These are phyloP conservation scores for Aspergillus fumigatiaffinis DNA, from an alignment of 2,329 filamentous ascomycete genomes.

Conservation along the genomic window DNA sequence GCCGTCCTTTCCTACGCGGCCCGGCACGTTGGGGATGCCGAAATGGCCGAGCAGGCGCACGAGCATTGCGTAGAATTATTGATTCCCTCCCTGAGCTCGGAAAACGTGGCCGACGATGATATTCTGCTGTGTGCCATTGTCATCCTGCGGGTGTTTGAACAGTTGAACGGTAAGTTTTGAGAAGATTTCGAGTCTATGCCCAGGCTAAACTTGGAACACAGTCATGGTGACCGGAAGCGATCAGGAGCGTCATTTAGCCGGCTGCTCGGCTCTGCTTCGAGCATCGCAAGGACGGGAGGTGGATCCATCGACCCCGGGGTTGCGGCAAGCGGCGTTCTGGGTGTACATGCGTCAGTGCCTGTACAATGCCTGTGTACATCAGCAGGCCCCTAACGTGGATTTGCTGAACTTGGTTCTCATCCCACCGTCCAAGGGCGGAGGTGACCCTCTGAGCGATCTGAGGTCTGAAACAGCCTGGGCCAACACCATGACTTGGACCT, in stretches of 20 bases:
- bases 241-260: slow-evolving; percentile 10
- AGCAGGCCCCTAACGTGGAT: slow-evolving; percentile 10
- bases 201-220: too few relatives aligned
- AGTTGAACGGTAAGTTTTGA: slow-evolving; percentile 19
- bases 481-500: slow-evolving; percentile 11
- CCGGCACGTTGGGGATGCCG: slow-evolving; percentile 9
- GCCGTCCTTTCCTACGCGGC: slow-evolving; percentile 9
- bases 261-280: slow-evolving; percentile 10
- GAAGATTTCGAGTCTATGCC: not conserved
- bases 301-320: slow-evolving; percentile 7
- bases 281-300: slow-evolving; percentile 9
- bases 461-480: slow-evolving; percentile 10
- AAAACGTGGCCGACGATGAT: slow-evolving; percentile 13
- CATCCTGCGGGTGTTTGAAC: slow-evolving; percentile 21
- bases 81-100: slow-evolving; percentile 9
- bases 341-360: slow-evolving; percentile 11
- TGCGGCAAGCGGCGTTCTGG: slow-evolving; percentile 11
- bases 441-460: slow-evolving; percentile 7
- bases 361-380: slow-evolving; percentile 10
- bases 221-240: slow-evolving; percentile 10
- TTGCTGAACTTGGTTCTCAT: not conserved
- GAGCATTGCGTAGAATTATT: not conserved
- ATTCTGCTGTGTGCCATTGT: slow-evolving; percentile 21
- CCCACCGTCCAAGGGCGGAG: not conserved
- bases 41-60: slow-evolving; percentile 9